Conservation (phyloP, 495 filamentous ascomycete species). For the Cetradonia linearis region DNA sequence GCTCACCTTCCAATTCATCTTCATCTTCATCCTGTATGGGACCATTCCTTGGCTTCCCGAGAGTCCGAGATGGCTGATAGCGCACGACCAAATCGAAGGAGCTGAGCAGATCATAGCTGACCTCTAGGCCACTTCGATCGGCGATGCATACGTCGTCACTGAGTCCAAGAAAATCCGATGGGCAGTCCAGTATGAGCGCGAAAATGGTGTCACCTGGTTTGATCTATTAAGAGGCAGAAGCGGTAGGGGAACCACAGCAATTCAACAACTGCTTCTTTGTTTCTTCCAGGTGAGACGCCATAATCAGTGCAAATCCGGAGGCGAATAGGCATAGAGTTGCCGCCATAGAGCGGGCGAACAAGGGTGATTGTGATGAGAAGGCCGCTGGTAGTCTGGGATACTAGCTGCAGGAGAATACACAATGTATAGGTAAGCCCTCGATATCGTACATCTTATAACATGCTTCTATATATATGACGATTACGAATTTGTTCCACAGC, state of each 20-base stretch:
- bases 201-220: slow-evolving; percentile 38
- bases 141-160: slow-evolving; percentile 40
- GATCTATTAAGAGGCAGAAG: slow-evolving; percentile 38
- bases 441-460: no score
- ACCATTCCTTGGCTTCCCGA: slow-evolving; percentile 48
- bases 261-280: slow-evolving; percentile 41
- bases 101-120: slow-evolving; percentile 41
- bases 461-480: no score
- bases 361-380: slow-evolving; percentile 23
- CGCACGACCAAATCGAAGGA: slow-evolving; percentile 35
- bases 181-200: slow-evolving; percentile 39
- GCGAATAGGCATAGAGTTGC: slow-evolving; percentile 20
- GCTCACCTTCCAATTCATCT: slow-evolving; percentile 49
- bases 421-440: not conserved
- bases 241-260: slow-evolving; percentile 34
- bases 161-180: slow-evolving; percentile 41
- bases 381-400: not conserved
- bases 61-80: slow-evolving; percentile 45
- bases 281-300: slow-evolving; percentile 21
- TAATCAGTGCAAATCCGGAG: slow-evolving; percentile 22
- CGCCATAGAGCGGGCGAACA: slow-evolving; percentile 20
- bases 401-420: not conserved
- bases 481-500: no score
- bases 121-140: slow-evolving; percentile 35
- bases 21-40: slow-evolving; percentile 41